Conservation (phyloP, 495 filamentous ascomycete genomes). For the Penicillium daleae region DNA sequence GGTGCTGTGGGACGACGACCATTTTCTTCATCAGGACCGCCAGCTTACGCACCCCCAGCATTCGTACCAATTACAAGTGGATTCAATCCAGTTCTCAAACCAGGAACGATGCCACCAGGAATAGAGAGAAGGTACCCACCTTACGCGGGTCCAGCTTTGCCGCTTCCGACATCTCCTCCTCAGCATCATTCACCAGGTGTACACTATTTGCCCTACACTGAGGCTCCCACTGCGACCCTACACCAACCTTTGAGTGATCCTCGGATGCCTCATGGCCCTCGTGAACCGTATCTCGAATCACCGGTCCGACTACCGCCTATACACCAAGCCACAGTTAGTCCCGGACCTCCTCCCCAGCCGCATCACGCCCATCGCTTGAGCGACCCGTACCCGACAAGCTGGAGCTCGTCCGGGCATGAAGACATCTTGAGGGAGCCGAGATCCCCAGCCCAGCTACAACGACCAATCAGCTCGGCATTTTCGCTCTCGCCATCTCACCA, state of each 20-base stretch:
- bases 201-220: conserved; percentile 37
- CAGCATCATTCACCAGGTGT: conserved; percentile 38
- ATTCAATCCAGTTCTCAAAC: conserved; percentile 38
- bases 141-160: conserved; percentile 35
- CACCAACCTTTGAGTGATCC: conserved; percentile 36
- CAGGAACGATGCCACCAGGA: conserved; percentile 29
- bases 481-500: conserved; percentile 28
- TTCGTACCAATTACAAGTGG: conserved; percentile 34
- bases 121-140: conserved; percentile 36
- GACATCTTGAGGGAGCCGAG: conserved; percentile 30
- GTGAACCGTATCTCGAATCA: conserved; percentile 40
- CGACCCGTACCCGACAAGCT: conserved; percentile 42
- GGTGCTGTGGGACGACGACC: conserved; percentile 36
- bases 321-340: conserved; percentile 37
- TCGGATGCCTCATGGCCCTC: conserved; percentile 33
- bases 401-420: conserved; percentile 33
- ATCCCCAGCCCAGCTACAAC: conserved; percentile 21
- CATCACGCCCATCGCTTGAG: conserved; percentile 43
- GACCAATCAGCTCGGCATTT: conserved; percentile 37
- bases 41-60: conserved; percentile 29
- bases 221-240: conserved; percentile 27
- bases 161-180: conserved; percentile 41
- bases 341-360: conserved; percentile 21
- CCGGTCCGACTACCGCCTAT: conserved; percentile 51
- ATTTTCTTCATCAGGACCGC: conserved; percentile 45